A percentile compares a stretch with the other conserved stretches of the same genome.
These are phyloP conservation scores for Teunomyces atbi DNA, from an alignment of 805 yeast genomes.

Conservation along the genomic window DNA sequence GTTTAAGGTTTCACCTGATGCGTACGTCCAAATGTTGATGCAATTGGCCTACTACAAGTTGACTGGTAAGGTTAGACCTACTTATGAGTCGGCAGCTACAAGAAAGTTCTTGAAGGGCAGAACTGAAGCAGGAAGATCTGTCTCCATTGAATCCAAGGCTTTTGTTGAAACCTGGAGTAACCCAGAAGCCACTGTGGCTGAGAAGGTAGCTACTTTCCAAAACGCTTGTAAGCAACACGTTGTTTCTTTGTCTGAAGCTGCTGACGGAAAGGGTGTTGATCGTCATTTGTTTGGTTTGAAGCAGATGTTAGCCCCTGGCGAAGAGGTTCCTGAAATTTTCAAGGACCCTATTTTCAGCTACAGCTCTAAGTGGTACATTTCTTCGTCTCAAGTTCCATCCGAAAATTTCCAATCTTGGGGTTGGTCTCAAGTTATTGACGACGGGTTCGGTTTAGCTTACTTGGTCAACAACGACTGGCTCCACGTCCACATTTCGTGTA, in stretches of 20 bases:
- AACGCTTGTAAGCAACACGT: slow-evolving; percentile 75
- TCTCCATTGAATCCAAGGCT: slow-evolving; percentile 63
- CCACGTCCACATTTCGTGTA: slow-evolving; percentile 80
- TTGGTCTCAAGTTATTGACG: slow-evolving; percentile 91
- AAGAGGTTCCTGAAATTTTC: slow-evolving; percentile 65
- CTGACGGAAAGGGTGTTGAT: slow-evolving; percentile 86
- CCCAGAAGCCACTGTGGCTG: slow-evolving; percentile 45
- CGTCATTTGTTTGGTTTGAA: slow-evolving; percentile 90
- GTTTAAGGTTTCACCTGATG: slow-evolving; percentile 89
- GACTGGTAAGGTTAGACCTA: slow-evolving; percentile 78
- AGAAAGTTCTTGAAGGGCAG: slow-evolving; percentile 86
- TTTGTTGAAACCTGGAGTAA: slow-evolving; percentile 77
- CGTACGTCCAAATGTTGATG: slow-evolving; percentile 84
- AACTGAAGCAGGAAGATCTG: slow-evolving; percentile 90
- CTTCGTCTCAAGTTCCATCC: slow-evolving; percentile 87
- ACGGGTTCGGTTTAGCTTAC: slow-evolving; percentile 92
- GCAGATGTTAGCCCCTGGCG: slow-evolving; percentile 61
- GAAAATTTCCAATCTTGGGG: slow-evolving; percentile 86
- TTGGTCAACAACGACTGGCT: slow-evolving; percentile 84
- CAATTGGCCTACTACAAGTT: slow-evolving; percentile 88
- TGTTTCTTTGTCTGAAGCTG: slow-evolving; percentile 69
- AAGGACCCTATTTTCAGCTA: slow-evolving; percentile 73
- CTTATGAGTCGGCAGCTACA: slow-evolving; percentile 95
- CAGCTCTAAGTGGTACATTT: slow-evolving; percentile 80
- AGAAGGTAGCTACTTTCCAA: slow-evolving; percentile 66